These are phyloP conservation scores for Fraxinus ornus DNA, from an alignment of 305 asterid genomes.

Conservation along the genomic window DNA sequence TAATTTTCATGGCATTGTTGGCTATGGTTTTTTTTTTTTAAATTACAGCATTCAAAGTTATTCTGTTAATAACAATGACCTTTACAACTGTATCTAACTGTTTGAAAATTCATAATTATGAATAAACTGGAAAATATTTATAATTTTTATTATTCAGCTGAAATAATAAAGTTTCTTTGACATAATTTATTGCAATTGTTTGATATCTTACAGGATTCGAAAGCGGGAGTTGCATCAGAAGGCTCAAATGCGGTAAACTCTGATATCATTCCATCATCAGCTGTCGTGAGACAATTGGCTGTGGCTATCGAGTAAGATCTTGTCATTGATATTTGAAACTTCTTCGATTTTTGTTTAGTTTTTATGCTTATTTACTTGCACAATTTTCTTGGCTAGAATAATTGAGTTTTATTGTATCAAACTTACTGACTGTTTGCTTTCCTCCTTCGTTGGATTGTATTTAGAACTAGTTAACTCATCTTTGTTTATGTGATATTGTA, in stretches of 20 bases:
- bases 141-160: constrained; percentile 14
- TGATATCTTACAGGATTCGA: constrained; percentile 54
- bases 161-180: constrained; percentile 25
- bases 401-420: background rate
- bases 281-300: constrained; percentile 80
- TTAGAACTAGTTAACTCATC: constrained; percentile 9
- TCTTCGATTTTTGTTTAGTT: constrained; percentile 11
- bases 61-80: background rate
- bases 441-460: background rate
- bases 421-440: constrained; percentile 1
- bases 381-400: background rate
- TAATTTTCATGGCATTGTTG: constrained; percentile 19
- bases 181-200: constrained; percentile 20
- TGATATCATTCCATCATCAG: constrained; percentile 67
- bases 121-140: constrained; percentile 7
- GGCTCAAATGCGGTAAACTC: constrained; percentile 44
- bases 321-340: constrained; percentile 16
- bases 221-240: constrained; percentile 40
- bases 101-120: constrained; percentile 7
- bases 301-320: constrained; percentile 82
- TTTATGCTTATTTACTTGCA: background rate
- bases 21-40: background rate
- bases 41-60: background rate
- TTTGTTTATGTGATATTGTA: background rate
- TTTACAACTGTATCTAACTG: background rate